These are phyloP conservation scores for Marchantia paleacea DNA, from an alignment of 225 moss, liverwort and hornwort species.

Conservation along the genomic window DNA sequence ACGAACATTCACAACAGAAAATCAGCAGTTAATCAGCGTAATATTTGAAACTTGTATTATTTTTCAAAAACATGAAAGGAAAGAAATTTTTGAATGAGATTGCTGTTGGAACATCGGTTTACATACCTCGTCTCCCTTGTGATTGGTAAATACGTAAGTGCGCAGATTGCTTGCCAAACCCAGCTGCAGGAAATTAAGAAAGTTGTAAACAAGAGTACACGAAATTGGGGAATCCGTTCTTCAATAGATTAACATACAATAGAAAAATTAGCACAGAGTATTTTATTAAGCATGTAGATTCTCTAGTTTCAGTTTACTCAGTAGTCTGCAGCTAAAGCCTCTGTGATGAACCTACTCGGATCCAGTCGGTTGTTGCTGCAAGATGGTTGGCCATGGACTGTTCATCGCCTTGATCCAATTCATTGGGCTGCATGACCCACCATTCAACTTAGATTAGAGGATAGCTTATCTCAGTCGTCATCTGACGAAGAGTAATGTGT, in stretches of 20 bases:
- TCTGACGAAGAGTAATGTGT: neutral
- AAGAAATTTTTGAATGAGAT: neutral
- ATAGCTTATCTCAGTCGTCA: too few species aligned
- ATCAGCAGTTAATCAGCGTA: too few species aligned
- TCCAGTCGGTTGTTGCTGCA: constrained; percentile 86
- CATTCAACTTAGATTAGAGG: neutral
- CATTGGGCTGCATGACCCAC: constrained; percentile 62
- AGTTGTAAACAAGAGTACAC: neutral
- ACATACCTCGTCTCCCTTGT: constrained; percentile 65
- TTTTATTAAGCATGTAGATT: neutral
- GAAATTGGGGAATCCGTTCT: too few species aligned
- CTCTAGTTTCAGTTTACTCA: neutral
- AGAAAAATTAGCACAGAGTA: too few species aligned
- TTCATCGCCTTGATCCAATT: constrained; percentile 78
- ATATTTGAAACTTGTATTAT: too few species aligned
- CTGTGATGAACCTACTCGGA: constrained; percentile 46
- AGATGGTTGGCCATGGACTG: constrained; percentile 61
- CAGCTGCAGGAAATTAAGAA: constrained; percentile 42
- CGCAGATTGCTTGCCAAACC: constrained; percentile 79
- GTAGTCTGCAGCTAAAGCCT: neutral
- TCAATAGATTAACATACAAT: too few species aligned
- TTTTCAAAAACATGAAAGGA: too few species aligned
- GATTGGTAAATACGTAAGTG: constrained; percentile 62
- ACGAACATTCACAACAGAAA: neutral
- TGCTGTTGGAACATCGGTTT: neutral